phyloP scores from a whole-genome alignment of 371 early-diverging fungal species.

The Catenaria anguillulae region DNA sequence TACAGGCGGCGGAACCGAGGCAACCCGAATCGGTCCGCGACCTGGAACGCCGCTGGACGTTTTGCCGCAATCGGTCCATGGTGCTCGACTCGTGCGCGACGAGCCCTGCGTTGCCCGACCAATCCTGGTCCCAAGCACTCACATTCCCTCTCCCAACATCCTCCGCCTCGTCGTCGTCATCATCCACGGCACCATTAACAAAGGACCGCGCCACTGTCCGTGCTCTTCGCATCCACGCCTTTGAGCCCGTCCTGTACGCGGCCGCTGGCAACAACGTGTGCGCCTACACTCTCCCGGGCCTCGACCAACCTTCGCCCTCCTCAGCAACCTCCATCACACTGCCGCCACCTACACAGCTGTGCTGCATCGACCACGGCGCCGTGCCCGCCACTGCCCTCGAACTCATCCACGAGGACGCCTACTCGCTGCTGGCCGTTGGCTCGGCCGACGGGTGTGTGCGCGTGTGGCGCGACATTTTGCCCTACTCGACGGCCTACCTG shows the following conservation, averaged over 20 bases:
- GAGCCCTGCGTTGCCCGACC: not conserved
- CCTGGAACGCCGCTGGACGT: conserved; percentile 46
- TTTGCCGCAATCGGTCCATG: not conserved
- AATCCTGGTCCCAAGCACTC: not conserved
- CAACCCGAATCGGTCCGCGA: conserved; percentile 66
- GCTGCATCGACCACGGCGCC: not conserved
- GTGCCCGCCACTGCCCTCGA: conserved; percentile 49
- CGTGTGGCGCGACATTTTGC: conserved; percentile 53
- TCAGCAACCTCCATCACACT: not conserved
- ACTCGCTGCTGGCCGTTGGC: conserved; percentile 60
- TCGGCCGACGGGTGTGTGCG: conserved; percentile 62
- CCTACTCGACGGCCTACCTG: not conserved
- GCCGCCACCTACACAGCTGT: not conserved
- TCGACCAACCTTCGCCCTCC: conserved; percentile 11
- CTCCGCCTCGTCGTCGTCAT: not conserved
- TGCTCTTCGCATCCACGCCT: not conserved
- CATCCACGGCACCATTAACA: not conserved
- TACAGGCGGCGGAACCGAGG: too few species aligned
- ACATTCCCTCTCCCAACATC: not conserved
- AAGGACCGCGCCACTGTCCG: not conserved
- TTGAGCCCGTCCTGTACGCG: not conserved
- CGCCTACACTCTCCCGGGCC: not conserved
- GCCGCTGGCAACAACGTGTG: not conserved
- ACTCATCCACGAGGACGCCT: conserved; percentile 80
- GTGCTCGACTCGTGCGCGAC: not conserved